Evolutionary conservation across 257 asterid genomes (phyloP).

Genomic region (Lycium barbarum): DNA sequence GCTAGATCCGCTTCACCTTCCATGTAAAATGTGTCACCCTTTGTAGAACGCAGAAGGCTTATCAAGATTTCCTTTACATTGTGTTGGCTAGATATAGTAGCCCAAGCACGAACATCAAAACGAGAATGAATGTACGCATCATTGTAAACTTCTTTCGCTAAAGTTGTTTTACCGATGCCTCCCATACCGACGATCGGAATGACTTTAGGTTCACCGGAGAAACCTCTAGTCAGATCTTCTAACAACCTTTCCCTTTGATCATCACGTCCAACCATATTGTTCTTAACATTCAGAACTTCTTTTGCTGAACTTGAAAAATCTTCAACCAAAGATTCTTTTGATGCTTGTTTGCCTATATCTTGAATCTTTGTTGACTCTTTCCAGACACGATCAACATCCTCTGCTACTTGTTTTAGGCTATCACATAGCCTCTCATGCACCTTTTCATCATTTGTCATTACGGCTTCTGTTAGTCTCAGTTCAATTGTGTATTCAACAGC

Average conservation of each 20-base stretch:
- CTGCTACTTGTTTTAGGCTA: too few species aligned
- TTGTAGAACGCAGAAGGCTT: background rate
- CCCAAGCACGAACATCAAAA: constrained; percentile 6
- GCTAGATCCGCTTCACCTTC: constrained; percentile 13
- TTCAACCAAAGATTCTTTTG: too few species aligned
- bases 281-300: too few species aligned
- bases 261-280: too few species aligned
- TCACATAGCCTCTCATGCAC: too few species aligned
- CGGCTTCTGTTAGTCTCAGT: background rate
- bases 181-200: constrained; percentile 32
- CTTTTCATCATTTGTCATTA: background rate
- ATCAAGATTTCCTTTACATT: constrained; percentile 21
- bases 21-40: background rate
- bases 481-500: too few species aligned
- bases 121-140: background rate
- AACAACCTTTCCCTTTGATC: background rate
- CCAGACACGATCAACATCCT: too few species aligned
- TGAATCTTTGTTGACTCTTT: too few species aligned
- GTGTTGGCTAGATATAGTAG: background rate
- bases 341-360: too few species aligned
- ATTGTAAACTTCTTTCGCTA: constrained; percentile 6
- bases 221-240: background rate
- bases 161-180: constrained; percentile 5
- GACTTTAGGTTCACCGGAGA: background rate
- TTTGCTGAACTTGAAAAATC: too few species aligned